Evolutionary conservation across 371 early-diverging fungal species (phyloP), one percentile per base, ranked within the genome.

Genomic region (Mortierella sp.): DNA sequence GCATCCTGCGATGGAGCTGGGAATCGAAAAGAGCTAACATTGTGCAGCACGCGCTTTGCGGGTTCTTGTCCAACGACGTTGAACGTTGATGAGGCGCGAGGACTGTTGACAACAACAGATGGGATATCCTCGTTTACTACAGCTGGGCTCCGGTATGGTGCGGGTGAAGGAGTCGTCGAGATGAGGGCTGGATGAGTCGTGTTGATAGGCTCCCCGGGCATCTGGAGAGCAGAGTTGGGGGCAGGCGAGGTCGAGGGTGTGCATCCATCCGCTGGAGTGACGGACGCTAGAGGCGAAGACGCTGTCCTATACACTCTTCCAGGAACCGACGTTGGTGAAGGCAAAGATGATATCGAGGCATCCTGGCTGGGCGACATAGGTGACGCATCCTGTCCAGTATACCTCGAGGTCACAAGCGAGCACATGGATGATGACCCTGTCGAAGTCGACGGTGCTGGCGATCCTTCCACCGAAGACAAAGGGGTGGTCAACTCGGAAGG

Each of bases 1-100:
- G 51, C 3, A 24, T 32, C 10, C 8, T 27, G 32, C 16, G 72
- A 49, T 24, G 63, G 77, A n/a, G 83, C 79, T 5, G 83, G 83
- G 71, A 83, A 83, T 35, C 74, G 75, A 43, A 79, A 83, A 14
- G 76, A 65, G 41, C 49, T 41, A 3, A 48, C 73, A 8, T 73
- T n/a, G 12, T 55, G 75, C 46, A 76, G 38, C 6, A 16, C n/a
- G 2, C 35, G 35, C 49, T 43, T 76, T 11, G 14, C 5, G 6
- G 71, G 43, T 7, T 32, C 35, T 1, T 44, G 44, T 24, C n/a
- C 43, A 12, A 4, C 27, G 6, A 21, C 21, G 7, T 5, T 51
- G 51, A n/a, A 11, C 10, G 44, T 24, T 21, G 43, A 70, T 5
- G 70, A 70, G 43, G 71, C 44, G 10, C 8, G 41, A 27, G 75